Evolutionary conservation across 805 yeast genomes (phyloP), one percentile per base, ranked within the genome.

Genomic region (Nakazawaea ambrosiae): DNA sequence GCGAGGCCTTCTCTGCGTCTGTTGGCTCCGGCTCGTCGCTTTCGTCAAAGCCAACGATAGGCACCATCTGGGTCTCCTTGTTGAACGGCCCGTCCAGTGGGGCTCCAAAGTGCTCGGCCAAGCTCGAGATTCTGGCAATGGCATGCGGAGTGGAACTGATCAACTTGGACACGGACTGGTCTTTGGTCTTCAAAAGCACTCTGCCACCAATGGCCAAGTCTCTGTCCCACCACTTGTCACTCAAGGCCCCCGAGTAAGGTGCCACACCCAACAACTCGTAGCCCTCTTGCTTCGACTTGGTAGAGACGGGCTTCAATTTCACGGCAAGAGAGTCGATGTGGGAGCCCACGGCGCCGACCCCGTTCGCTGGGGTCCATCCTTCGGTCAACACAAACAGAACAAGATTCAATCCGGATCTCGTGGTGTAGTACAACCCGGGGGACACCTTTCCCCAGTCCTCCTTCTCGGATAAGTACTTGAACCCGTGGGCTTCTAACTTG

Each of bases 201-300:
- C 86, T 67, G 30, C 96, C 96, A 34, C 88, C 95, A 44, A 86
- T 57, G 29, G 94, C 90, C 42, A 86, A 69, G 55, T 86, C 96
- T 55, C 95, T 72, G 57, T 86, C 95, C 70, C 84, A 76, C 88
- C 94, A 81, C 28, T 74, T 57, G 17, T 66, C 66, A 22, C 66
- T 62, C 45, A 81, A 57, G 2, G 84, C 78, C 19, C 92, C 92
- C 17, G 86, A 76, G 54, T 86, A 86, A 1, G 90, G 87, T 0
- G 95, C 90, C 26, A 83, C 87, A 4, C 92, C 95, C 22, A 86
- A 62, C 33, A 81, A 60, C 46, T 82, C 84, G 56, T 73, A 86
- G 20, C 94, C 94, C 39, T 82, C 88, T n/a, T 78, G 73, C 5
- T 67, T 59, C 5, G 55, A 50, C 50, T 79, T 81, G 42, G 65